Percentiles rank a stretch among this genome's conserved stretches.
Evolutionary conservation across 805 yeast genomes (phyloP).

Genomic region (Ogataea wickerhamii): DNA sequence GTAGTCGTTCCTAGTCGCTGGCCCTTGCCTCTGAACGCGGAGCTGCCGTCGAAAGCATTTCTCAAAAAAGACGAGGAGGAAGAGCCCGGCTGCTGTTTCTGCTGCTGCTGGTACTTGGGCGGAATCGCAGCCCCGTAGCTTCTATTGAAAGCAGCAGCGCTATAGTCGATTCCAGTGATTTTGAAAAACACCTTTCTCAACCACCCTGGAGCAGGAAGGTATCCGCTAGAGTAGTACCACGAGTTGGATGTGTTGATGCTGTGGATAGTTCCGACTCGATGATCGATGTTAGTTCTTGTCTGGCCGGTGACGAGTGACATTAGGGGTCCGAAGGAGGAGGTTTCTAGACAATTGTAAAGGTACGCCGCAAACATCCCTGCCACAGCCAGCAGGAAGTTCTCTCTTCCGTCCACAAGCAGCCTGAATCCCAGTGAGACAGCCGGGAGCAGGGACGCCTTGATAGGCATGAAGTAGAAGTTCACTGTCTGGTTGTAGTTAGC

Average conservation of each 20-base stretch:
- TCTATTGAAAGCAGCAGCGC: constrained; percentile 26
- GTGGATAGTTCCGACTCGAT: constrained; percentile 30
- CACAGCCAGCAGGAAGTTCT: constrained; percentile 38
- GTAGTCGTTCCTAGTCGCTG: constrained; percentile 33
- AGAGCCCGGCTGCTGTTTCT: constrained; percentile 10
- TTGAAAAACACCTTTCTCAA: constrained; percentile 30
- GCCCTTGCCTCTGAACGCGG: constrained; percentile 37
- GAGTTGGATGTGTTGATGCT: constrained; percentile 15
- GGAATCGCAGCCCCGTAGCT: constrained; percentile 20
- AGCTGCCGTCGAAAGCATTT: constrained; percentile 7
- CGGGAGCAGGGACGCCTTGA: constrained; percentile 55
- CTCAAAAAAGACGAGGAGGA: constrained; percentile 17
- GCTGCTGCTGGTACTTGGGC: constrained; percentile 10
- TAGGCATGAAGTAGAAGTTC: constrained; percentile 50
- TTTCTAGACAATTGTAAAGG: constrained; percentile 58
- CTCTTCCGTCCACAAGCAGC: constrained; percentile 42
- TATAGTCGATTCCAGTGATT: constrained; percentile 31
- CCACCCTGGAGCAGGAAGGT: constrained; percentile 54
- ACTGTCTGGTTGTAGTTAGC: constrained; percentile 50
- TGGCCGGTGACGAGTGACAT: constrained; percentile 31
- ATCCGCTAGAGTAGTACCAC: constrained; percentile 50
- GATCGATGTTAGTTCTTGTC: constrained; percentile 22
- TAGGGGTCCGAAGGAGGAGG: constrained; percentile 49
- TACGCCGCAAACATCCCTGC: constrained; percentile 57
- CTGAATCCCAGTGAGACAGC: constrained; percentile 38